A percentile compares a stretch with the other conserved stretches of the same genome.
These are phyloP conservation scores for Hericium alpestre DNA, from an alignment of 768 basidiomycete genomes.

Conservation along the genomic window DNA sequence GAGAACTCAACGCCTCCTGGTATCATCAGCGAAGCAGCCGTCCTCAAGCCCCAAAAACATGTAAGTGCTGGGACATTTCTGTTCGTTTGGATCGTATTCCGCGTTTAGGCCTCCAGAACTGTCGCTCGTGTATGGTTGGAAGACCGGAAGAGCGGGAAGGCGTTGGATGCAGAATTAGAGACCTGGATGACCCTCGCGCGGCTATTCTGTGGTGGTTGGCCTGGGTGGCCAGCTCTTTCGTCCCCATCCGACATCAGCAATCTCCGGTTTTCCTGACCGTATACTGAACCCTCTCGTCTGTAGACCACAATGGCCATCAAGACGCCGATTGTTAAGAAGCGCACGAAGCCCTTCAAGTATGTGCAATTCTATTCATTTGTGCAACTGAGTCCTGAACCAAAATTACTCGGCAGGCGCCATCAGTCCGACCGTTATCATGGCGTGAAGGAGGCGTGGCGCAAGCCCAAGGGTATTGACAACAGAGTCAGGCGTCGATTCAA, in stretches of 20 bases:
- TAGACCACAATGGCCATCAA: constrained; percentile 24
- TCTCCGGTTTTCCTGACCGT: background rate
- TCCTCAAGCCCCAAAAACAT: constrained; percentile 38
- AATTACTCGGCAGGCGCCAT: constrained; percentile 59
- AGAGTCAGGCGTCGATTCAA: constrained; percentile 91
- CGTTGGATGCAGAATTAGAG: background rate
- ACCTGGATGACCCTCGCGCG: no score
- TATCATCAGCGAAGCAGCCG: constrained; percentile 11
- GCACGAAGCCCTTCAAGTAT: constrained; percentile 93
- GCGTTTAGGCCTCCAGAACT: background rate
- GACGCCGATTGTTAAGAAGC: constrained; percentile 86
- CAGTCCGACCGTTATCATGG: constrained; percentile 96
- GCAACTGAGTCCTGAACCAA: background rate
- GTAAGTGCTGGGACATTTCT: constrained; percentile 32
- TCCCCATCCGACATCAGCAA: no score
- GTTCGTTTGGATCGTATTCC: background rate
- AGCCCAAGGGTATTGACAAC: constrained; percentile 99
- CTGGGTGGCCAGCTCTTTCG: no score
- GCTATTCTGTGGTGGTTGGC: no score
- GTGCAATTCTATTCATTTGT: constrained; percentile 19
- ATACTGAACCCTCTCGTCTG: constrained; percentile 2
- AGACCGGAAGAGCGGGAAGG: background rate
- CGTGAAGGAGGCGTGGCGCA: constrained; percentile 98
- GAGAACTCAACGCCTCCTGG: background rate
- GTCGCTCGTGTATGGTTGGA: background rate